Evolutionary conservation across 768 basidiomycete genomes (phyloP).

Genomic region (Clavaria fumosa): DNA sequence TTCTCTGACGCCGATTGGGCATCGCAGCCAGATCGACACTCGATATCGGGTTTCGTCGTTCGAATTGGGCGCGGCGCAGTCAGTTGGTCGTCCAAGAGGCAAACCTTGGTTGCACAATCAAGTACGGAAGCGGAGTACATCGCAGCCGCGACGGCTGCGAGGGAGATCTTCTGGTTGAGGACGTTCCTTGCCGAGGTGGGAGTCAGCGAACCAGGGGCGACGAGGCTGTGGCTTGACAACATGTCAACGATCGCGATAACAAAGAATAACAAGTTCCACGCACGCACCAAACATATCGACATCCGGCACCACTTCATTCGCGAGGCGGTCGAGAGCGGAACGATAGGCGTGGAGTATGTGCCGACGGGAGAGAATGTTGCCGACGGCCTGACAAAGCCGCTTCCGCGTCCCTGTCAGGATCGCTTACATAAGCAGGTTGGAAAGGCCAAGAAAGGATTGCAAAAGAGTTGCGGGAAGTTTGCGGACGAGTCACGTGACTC

Average conservation of each 20-base stretch:
- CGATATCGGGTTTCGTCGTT: conserved; percentile 21
- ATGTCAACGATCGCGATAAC: conserved; percentile 16
- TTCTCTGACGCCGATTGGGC: conserved; percentile 14
- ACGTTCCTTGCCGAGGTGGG: conserved; percentile 15
- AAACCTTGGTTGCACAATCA: conserved; percentile 20
- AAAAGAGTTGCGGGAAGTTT: no score
- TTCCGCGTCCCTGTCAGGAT: no score
- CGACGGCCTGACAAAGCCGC: conserved; percentile 26
- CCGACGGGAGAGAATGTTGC: conserved; percentile 20
- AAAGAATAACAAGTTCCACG: conserved; percentile 15
- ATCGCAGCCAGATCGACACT: conserved; percentile 12
- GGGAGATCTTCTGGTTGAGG: conserved; percentile 17
- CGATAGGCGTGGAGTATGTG: conserved; percentile 12
- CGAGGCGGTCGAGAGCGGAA: conserved; percentile 10
- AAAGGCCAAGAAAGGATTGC: no score
- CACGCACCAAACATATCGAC: conserved; percentile 12
- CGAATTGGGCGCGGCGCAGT: conserved; percentile 18
- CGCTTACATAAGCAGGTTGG: no score
- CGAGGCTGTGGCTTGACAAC: conserved; percentile 16
- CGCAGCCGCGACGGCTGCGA: conserved; percentile 12
- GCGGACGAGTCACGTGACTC: no score
- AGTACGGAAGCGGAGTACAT: conserved; percentile 26
- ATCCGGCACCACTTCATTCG: conserved; percentile 15
- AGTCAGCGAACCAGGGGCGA: conserved; percentile 1
- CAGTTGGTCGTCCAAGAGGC: conserved; percentile 21